Evolutionary conservation across 78 protist species (phyloP).

Genomic region (Dictyostelium firmibasis): DNA sequence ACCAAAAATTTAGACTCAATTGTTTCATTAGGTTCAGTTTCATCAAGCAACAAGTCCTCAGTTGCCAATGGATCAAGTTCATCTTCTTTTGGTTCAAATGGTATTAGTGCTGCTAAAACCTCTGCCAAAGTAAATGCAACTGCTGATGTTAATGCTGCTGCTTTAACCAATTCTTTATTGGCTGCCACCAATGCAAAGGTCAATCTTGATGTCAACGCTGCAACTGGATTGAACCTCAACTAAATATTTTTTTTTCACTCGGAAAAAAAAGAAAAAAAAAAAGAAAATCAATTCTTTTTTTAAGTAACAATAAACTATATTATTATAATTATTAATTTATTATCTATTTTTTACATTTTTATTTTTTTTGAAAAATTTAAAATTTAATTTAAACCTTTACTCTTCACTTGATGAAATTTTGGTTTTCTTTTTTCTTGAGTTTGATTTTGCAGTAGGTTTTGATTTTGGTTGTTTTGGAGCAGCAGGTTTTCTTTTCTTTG

Average conservation of each 20-base stretch:
- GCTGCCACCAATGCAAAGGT: background rate
- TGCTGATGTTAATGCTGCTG: background rate
- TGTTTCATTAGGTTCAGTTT: background rate
- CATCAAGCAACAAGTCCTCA: background rate
- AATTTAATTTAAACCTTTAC: background rate
- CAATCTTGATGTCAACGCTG: background rate
- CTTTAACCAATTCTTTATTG: background rate
- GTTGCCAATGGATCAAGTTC: background rate
- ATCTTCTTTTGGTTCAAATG: background rate
- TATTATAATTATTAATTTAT: background rate
- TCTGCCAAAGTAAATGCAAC: background rate
- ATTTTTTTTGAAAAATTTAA: background rate
- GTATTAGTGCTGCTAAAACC: background rate
- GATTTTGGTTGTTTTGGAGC: conserved; percentile 6
- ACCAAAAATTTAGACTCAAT: background rate
- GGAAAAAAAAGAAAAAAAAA: background rate
- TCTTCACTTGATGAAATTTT: background rate
- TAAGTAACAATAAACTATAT: background rate
- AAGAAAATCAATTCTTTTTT: background rate
- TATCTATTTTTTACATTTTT: background rate
- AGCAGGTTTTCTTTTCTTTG: conserved; percentile 12
- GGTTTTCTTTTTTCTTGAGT: background rate
- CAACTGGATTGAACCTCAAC: background rate
- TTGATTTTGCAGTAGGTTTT: background rate
- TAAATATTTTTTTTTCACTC: background rate